Percentiles rank a stretch among this genome's conserved stretches.
Evolutionary conservation across 306 rosid species (phyloP).

Genomic region (Lathyrus tuberosus): DNA sequence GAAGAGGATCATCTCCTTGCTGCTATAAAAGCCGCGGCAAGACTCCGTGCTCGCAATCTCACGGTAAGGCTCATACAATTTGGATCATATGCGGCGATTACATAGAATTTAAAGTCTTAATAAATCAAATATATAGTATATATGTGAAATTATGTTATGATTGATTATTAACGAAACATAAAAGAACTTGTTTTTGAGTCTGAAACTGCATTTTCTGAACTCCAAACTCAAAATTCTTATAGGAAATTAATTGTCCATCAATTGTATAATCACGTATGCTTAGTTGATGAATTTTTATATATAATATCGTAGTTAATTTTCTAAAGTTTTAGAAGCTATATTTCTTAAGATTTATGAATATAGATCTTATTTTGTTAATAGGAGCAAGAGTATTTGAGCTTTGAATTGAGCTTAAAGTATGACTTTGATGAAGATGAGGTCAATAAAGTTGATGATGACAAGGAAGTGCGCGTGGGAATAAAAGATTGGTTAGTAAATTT

Average conservation of each 20-base stretch:
- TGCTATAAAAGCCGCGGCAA: conserved; percentile 82
- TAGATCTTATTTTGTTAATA: conserved; percentile 26
- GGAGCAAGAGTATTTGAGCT: conserved; percentile 64
- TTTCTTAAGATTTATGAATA: background rate
- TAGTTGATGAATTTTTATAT: background rate
- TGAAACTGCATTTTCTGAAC: too few species aligned
- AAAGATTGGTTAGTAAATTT: conserved; percentile 76
- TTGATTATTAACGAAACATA: background rate
- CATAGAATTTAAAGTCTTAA: background rate
- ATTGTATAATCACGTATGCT: background rate
- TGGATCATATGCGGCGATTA: background rate
- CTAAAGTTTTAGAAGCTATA: background rate
- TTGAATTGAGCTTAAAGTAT: conserved; percentile 53
- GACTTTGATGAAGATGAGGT: conserved; percentile 38
- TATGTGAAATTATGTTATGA: background rate
- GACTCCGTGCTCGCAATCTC: conserved; percentile 68
- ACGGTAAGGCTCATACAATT: conserved; percentile 42
- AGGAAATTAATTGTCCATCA: background rate
- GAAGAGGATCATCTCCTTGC: conserved; percentile 83
- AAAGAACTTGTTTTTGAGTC: background rate
- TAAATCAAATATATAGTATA: background rate
- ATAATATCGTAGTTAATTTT: background rate
- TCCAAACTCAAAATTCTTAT: background rate
- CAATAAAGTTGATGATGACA: conserved; percentile 26
- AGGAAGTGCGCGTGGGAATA: conserved; percentile 68